Percentiles rank a stretch among this genome's conserved stretches.
These are phyloP conservation scores for Hymenoscyphus fraxineus DNA, from an alignment of 2,329 filamentous ascomycete genomes.

Conservation along the genomic window DNA sequence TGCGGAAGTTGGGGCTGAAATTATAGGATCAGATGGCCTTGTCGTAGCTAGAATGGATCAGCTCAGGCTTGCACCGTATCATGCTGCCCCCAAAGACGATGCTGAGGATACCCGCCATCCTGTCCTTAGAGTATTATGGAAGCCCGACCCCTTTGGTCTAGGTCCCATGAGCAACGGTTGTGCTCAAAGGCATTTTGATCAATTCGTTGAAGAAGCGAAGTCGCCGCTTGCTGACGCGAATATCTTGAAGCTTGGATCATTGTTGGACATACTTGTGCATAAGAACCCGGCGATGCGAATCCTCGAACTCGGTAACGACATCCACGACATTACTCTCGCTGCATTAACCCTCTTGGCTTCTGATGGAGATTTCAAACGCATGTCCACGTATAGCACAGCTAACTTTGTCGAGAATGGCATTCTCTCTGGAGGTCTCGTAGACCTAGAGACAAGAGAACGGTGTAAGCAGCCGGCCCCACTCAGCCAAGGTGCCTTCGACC, in stretches of 20 bases:
- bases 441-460: neutral
- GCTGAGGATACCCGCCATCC: neutral
- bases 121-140: neutral
- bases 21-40: neutral
- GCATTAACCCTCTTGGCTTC: constrained; percentile 9
- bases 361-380: neutral
- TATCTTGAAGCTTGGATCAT: constrained; percentile 9
- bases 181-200: neutral
- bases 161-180: neutral
- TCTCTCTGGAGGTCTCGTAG: neutral
- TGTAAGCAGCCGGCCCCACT: neutral
- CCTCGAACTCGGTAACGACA: constrained; percentile 29
- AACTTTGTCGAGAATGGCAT: neutral
- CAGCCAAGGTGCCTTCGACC: neutral
- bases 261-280: constrained; percentile 14
- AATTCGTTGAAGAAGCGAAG: neutral
- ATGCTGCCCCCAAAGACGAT: neutral
- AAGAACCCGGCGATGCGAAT: constrained; percentile 24
- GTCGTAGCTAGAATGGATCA: neutral
- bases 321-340: constrained; percentile 15
- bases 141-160: neutral
- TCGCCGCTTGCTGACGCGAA: neutral
- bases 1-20: neutral
- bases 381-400: neutral
- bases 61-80: neutral